Evolutionary conservation across 129 eudicot genomes (phyloP).

Genomic region (Helichrysum umbraculigerum): DNA sequence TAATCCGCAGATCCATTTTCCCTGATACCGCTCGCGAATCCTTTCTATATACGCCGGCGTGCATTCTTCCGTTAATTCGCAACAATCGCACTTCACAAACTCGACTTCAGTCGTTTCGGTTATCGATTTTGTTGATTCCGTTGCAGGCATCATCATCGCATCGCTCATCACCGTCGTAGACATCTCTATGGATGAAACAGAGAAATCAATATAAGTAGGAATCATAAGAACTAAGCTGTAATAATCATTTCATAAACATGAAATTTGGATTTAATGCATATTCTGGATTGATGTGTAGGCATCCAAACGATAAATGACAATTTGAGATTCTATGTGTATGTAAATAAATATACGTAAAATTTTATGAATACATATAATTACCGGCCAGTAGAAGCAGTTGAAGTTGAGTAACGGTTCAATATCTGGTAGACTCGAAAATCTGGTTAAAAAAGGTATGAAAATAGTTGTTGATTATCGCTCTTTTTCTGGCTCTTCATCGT

Average conservation of each 20-base stretch:
- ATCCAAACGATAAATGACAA: not conserved
- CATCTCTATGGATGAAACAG: conserved; percentile 32
- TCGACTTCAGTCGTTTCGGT: conserved; percentile 44
- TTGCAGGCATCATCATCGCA: conserved; percentile 45
- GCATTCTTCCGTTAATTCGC: conserved; percentile 81
- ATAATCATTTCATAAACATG: not conserved
- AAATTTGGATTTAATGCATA: no score
- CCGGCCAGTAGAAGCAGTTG: conserved; percentile 25
- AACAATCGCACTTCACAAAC: conserved; percentile 68
- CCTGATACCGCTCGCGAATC: conserved; percentile 64
- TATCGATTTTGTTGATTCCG: conserved; percentile 41
- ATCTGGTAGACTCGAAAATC: not conserved
- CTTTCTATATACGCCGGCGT: conserved; percentile 61
- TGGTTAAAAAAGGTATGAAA: not conserved
- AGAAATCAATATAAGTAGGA: no score
- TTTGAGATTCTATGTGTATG: no score
- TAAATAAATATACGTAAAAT: no score
- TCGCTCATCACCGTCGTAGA: conserved; percentile 55
- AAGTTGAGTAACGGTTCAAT: not conserved
- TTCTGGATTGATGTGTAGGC: not conserved
- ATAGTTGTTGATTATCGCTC: conserved; percentile 38
- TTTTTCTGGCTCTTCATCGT: conserved; percentile 54
- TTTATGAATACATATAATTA: no score
- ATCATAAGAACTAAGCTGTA: no score
- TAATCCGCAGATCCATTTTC: conserved; percentile 91